Evolutionary conservation across 176 grass and related monocot genomes (phyloP).

Genomic region (Musa troglodytarum): DNA sequence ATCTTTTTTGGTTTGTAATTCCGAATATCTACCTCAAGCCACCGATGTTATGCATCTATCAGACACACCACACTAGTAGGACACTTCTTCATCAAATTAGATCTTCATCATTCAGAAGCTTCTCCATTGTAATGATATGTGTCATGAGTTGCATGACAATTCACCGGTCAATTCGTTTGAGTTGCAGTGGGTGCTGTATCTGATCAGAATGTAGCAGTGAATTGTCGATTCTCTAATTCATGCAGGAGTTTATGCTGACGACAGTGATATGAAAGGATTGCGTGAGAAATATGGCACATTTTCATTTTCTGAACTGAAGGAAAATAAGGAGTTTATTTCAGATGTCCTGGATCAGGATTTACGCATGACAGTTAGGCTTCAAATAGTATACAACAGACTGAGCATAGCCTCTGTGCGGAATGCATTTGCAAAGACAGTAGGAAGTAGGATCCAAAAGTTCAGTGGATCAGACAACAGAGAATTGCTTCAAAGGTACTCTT

Average conservation of each 20-base stretch:
- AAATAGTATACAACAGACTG: slow-evolving; percentile 71
- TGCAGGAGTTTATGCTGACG: slow-evolving; percentile 82
- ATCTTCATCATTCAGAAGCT: not conserved
- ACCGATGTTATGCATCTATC: not conserved
- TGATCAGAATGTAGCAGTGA: not conserved
- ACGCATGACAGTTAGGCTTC: slow-evolving; percentile 71
- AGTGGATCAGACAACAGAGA: slow-evolving; percentile 48
- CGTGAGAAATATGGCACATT: slow-evolving; percentile 44
- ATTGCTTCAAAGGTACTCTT: slow-evolving; percentile 65
- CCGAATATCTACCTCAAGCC: not conserved
- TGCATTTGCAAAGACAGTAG: slow-evolving; percentile 71
- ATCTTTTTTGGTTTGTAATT: not conserved
- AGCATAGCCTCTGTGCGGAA: slow-evolving; percentile 55
- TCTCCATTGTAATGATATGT: not conserved
- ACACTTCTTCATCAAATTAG: not conserved
- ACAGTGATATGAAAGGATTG: slow-evolving; percentile 44
- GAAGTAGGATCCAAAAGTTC: slow-evolving; percentile 70
- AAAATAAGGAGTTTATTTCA: slow-evolving; percentile 35
- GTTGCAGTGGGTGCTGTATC: not conserved
- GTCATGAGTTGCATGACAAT: not conserved
- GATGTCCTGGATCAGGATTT: slow-evolving; percentile 59
- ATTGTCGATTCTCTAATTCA: not conserved
- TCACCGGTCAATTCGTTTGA: not conserved
- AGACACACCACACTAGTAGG: not conserved
- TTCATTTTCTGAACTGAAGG: slow-evolving; percentile 43